Base-by-base conservation (phyloP, 805 yeast genomes). In the Starmerella gropengiesseri region DNA sequence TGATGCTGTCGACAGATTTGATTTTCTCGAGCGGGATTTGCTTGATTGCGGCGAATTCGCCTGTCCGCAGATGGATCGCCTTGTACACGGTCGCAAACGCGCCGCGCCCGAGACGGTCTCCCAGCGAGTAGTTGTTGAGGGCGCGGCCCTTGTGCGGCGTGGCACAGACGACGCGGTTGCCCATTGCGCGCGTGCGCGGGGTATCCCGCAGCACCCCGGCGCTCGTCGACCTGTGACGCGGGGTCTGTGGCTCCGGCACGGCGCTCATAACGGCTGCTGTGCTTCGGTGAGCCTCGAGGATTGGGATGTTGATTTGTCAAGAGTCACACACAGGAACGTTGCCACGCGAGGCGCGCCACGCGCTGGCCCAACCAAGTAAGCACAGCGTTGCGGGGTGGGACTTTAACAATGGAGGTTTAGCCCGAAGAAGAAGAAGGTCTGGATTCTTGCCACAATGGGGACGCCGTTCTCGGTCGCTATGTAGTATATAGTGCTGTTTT, bases 41-140 rank as follows among this genome's bases (percentile, higher is more conserved):
- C 58, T 85, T 85, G 19, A 86, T 74, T 1, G 95, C 95, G 4
- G 83, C 81, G 2, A 76, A 69, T 41, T 75, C 78, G 6, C 75
- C 74, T 0, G 87, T 81, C 41, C 65, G 66, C 46, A 70, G 61
- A 53, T 85, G 81, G 22, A 77, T 63, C 0, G 89, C 95, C 45
- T 73, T 71, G 60, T 78, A 86, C 4, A 89, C 96, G 30, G 74
- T 73, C 1, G 96, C 97, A 58, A 77, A 86, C 0, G 96, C 96
- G 2, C 98, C 98, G 46, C 74, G 74, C 3, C 97, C 98, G 2
- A 91, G 67, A 28, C 79, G 70, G 37, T 76, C 80, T 37, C 70
- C 70, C 14, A 66, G 49, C 2, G 63, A 53, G 52, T 63, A 57
- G 42, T 46, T 51, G 29, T 36, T 44, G 17, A 53, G 36, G 17